Percentiles rank a stretch among this genome's conserved stretches.
These are phyloP conservation scores for Cicer pinnatifidum DNA, from an alignment of 306 rosid genomes.

Conservation along the genomic window DNA sequence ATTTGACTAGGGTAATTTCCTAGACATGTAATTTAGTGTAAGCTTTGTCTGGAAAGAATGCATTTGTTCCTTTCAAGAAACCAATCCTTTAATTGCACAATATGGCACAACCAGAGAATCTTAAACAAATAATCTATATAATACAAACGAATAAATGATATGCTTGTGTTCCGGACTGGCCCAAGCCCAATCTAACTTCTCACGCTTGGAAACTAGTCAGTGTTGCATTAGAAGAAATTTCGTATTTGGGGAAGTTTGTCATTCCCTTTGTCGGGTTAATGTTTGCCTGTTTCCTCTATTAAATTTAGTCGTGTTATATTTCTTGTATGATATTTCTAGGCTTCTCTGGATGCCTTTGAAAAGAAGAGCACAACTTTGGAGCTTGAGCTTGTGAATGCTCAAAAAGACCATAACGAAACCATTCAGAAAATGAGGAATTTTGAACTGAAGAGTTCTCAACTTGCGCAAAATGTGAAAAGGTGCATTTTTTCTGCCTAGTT, in stretches of 20 bases:
- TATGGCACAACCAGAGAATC: constrained; percentile 31
- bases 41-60: neutral
- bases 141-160: neutral
- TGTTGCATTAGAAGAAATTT: constrained; percentile 15
- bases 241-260: neutral
- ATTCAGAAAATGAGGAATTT: constrained; percentile 68
- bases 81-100: neutral
- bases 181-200: too few species aligned
- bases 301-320: constrained; percentile 19
- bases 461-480: constrained; percentile 75
- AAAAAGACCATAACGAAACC: constrained; percentile 54
- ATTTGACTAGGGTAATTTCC: neutral
- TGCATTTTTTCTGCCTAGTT: constrained; percentile 36
- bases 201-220: neutral
- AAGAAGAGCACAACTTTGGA: constrained; percentile 65
- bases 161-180: neutral
- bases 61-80: neutral
- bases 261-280: neutral
- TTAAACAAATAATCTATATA: neutral
- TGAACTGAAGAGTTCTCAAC: constrained; percentile 71
- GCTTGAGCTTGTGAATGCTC: constrained; percentile 65
- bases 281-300: constrained; percentile 35
- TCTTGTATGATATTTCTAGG: constrained; percentile 52
- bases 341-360: constrained; percentile 71
- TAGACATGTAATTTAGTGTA: neutral